Conservation (phyloP, 495 filamentous ascomycete genomes). For the Diplogelasinospora grovesii region DNA sequence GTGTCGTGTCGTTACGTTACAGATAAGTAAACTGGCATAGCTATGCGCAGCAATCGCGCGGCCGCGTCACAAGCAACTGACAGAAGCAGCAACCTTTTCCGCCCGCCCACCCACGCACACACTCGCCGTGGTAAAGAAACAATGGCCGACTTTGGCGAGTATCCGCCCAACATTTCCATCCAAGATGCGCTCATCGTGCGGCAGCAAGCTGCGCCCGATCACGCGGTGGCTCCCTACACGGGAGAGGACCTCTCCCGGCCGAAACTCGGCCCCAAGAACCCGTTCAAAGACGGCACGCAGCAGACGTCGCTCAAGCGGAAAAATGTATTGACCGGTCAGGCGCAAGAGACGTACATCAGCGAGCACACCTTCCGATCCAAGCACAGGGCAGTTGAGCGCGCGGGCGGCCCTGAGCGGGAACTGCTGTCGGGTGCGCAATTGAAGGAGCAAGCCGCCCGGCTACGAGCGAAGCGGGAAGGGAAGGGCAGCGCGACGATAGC, state of each 20-base stretch:
- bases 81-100: too few species aligned
- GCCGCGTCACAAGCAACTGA: too few species aligned
- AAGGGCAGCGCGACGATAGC: slow-evolving; percentile 79
- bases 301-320: slow-evolving; percentile 60
- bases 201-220: slow-evolving; percentile 41
- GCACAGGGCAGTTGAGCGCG: slow-evolving; percentile 64
- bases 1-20: too few species aligned
- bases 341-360: slow-evolving; percentile 81
- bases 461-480: slow-evolving; percentile 65
- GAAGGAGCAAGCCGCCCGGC: slow-evolving; percentile 60
- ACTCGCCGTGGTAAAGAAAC: too few species aligned
- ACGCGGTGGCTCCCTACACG: slow-evolving; percentile 60
- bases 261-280: slow-evolving; percentile 67
- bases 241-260: slow-evolving; percentile 60
- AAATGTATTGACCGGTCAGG: slow-evolving; percentile 84
- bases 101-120: too few species aligned
- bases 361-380: slow-evolving; percentile 81
- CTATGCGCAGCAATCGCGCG: too few species aligned
- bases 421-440: slow-evolving; percentile 34
- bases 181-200: slow-evolving; percentile 49
- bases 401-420: slow-evolving; percentile 37
- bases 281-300: slow-evolving; percentile 61
- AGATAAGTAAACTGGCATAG: too few species aligned
- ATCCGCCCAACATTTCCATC: slow-evolving; percentile 51
- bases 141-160: slow-evolving; percentile 51